phyloP scores from a whole-genome alignment of 306 rosid genomes.

The Gastrolobium villosum region DNA sequence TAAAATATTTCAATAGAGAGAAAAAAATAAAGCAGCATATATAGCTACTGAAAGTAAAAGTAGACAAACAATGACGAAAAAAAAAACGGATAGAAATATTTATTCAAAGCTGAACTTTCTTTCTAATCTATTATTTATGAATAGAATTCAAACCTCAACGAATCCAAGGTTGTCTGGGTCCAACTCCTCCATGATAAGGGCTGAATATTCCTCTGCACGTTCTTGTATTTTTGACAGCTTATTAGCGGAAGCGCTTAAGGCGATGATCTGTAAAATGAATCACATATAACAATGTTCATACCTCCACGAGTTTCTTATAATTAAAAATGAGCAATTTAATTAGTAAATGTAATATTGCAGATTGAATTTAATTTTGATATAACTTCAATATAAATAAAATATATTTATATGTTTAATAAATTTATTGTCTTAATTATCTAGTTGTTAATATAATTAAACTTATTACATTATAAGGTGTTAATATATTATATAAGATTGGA shows the following conservation, averaged over 20 bases:
- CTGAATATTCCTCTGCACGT: conserved; percentile 88
- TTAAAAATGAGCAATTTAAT: background rate
- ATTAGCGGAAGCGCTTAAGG: conserved; percentile 88
- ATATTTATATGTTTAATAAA: too few species aligned
- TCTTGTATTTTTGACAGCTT: conserved; percentile 83
- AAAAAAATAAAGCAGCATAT: too few species aligned
- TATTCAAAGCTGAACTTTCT: background rate
- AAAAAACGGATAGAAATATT: background rate
- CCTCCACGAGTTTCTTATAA: background rate
- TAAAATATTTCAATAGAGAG: too few species aligned
- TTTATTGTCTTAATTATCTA: too few species aligned
- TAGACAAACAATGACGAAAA: too few species aligned
- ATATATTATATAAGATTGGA: too few species aligned
- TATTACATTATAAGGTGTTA: too few species aligned
- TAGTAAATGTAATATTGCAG: background rate
- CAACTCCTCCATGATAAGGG: conserved; percentile 92
- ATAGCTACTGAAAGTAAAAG: too few species aligned
- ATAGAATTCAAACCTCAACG: conserved; percentile 66
- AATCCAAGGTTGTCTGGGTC: conserved; percentile 82
- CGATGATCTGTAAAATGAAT: conserved; percentile 68
- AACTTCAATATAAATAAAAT: too few species aligned
- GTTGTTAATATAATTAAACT: too few species aligned
- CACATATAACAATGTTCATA: conserved; percentile 30
- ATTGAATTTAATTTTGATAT: background rate
- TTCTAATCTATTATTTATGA: background rate